Evolutionary conservation across 2,329 filamentous ascomycete species (phyloP).

Genomic region (Penicillium sp.): DNA sequence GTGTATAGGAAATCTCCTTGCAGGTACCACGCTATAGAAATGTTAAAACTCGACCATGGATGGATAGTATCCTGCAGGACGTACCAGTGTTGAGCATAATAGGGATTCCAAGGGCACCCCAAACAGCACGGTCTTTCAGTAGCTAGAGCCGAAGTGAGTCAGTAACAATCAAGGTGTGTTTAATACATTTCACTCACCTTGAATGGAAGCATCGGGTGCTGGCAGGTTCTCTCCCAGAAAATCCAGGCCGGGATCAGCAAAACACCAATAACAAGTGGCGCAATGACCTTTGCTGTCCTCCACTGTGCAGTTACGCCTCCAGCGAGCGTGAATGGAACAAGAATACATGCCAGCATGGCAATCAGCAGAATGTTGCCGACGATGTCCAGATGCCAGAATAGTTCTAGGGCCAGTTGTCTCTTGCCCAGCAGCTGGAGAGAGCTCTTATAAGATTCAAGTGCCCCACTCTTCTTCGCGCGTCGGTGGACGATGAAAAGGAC

Average conservation of each 20-base stretch:
- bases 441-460: slow-evolving; percentile 46
- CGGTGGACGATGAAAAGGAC: slow-evolving; percentile 51
- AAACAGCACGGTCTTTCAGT: slow-evolving; percentile 63
- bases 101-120: slow-evolving; percentile 60
- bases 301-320: slow-evolving; percentile 50
- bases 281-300: slow-evolving; percentile 51
- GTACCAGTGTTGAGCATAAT: slow-evolving; percentile 29
- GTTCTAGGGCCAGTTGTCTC: slow-evolving; percentile 37
- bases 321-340: slow-evolving; percentile 58
- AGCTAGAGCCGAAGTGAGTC: slow-evolving; percentile 31
- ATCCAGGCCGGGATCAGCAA: slow-evolving; percentile 50
- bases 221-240: slow-evolving; percentile 53
- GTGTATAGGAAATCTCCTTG: slow-evolving; percentile 65
- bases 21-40: slow-evolving; percentile 54
- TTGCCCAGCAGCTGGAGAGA: slow-evolving; percentile 45
- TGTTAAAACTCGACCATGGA: not conserved
- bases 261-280: slow-evolving; percentile 53
- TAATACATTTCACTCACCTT: slow-evolving; percentile 26
- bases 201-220: slow-evolving; percentile 59
- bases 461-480: slow-evolving; percentile 53
- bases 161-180: not conserved
- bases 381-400: slow-evolving; percentile 58
- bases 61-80: not conserved
- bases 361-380: slow-evolving; percentile 54
- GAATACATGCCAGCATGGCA: slow-evolving; percentile 51